Conservation (phyloP, 2,329 filamentous ascomycete species). For the Zymoseptoria brevis region DNA sequence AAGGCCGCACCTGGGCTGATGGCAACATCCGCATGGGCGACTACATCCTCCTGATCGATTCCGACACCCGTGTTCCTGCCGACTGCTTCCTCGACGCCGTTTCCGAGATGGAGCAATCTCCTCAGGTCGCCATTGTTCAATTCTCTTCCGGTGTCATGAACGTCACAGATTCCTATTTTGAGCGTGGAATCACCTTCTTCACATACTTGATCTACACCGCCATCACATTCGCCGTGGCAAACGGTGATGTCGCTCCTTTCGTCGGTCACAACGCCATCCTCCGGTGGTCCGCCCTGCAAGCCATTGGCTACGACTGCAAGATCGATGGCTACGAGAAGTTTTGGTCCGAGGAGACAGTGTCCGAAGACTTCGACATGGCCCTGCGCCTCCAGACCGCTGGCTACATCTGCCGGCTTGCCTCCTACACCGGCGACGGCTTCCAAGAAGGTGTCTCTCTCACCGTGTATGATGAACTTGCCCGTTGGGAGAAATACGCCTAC, state of each 20-base stretch:
- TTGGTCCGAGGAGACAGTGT: conserved; percentile 74
- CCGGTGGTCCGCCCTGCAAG: conserved; percentile 67
- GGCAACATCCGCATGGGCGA: conserved; percentile 81
- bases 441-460: conserved; percentile 78
- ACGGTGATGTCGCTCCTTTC: conserved; percentile 69
- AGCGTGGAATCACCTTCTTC: conserved; percentile 38
- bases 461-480: conserved; percentile 74
- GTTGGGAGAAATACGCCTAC: conserved; percentile 83
- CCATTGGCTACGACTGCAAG: conserved; percentile 61
- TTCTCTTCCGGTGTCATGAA: conserved; percentile 74
- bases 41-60: conserved; percentile 72
- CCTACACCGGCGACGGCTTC: conserved; percentile 69
- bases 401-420: conserved; percentile 64
- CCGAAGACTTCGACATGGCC: conserved; percentile 76
- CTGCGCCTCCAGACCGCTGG: conserved; percentile 64
- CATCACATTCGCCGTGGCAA: conserved; percentile 68
- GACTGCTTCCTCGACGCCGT: conserved; percentile 74
- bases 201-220: conserved; percentile 65
- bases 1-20: conserved; percentile 69
- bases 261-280: conserved; percentile 75
- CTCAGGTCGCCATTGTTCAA: conserved; percentile 71
- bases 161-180: conserved; percentile 60
- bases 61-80: conserved; percentile 67
- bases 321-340: conserved; percentile 65
- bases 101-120: conserved; percentile 73